Percentiles rank a stretch among this genome's conserved stretches.
Conservation (phyloP, 2,329 filamentous ascomycete genomes). For the Exserohilum rostratum region DNA sequence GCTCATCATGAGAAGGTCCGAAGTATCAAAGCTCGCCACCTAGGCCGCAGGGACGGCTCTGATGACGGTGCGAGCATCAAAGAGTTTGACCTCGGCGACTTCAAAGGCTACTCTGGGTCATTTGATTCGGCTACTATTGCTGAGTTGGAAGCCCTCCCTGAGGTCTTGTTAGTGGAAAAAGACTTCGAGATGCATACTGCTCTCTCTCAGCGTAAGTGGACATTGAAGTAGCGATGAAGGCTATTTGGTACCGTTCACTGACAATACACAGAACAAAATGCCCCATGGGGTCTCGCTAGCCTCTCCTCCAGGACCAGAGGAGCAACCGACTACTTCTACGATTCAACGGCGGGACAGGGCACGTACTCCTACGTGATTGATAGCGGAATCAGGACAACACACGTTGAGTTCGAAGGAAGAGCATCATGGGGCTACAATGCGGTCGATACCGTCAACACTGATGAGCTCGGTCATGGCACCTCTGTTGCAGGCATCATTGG, state of each 20-base stretch:
- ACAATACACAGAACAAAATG: constrained; percentile 17
- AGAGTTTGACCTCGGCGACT: constrained; percentile 34
- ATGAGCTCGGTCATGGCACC: constrained; percentile 41
- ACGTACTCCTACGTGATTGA: constrained; percentile 63
- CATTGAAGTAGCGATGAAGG: background rate
- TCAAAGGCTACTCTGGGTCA: constrained; percentile 40
- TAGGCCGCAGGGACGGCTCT: constrained; percentile 23
- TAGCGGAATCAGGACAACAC: constrained; percentile 64
- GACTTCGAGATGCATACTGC: constrained; percentile 37
- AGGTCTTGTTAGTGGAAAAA: constrained; percentile 32
- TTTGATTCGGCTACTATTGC: constrained; percentile 39
- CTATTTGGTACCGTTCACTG: background rate
- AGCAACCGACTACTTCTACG: constrained; percentile 34
- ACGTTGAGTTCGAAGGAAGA: constrained; percentile 49
- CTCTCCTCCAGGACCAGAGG: constrained; percentile 32
- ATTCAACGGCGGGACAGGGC: constrained; percentile 25
- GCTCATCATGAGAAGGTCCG: constrained; percentile 34
- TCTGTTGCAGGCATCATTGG: constrained; percentile 42
- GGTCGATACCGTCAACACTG: constrained; percentile 25
- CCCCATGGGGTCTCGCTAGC: constrained; percentile 39
- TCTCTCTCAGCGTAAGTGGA: constrained; percentile 26
- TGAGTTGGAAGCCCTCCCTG: constrained; percentile 33
- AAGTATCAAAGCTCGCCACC: constrained; percentile 36
- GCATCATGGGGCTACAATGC: constrained; percentile 40
- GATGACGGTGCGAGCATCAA: constrained; percentile 24